Evolutionary conservation across 805 yeast genomes (phyloP), one percentile per base, ranked within the genome.

Genomic region (Starmera caribaea): DNA sequence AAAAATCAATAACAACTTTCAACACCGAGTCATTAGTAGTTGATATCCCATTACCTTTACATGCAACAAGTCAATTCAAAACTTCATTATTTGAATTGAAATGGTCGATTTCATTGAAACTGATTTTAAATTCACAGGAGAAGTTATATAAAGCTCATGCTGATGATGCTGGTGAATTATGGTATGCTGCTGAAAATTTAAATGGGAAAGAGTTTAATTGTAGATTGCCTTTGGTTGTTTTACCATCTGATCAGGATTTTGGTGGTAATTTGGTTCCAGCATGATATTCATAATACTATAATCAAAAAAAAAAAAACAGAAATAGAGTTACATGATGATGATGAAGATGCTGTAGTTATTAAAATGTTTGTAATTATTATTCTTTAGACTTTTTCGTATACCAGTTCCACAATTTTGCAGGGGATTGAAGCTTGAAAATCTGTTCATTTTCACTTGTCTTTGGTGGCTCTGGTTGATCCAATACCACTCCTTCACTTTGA

Each of bases 181-280:
- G 42, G 12, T 53, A 55, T 30, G 65, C 68, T 0, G 58, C 48
- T 30, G 63, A 63, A 27, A 46, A 45, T 16, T 24, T 68, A 11
- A 61, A 55, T 16, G 73, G 73, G 8, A 54, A 50, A 16, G 68
- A 61, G 24, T 66, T 74, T 42, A 52, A 57, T 9, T 68, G 73
- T 38, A 57, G 67, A 32, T 50, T 74, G 6, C 78, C 79, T 2
- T 31, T 74, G 1, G 53, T 58, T 17, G 61, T 74, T 2, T 45
- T 71, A 14, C 76, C 78, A 1, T 55, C 73, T 5, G 60, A 67
- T 30, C 60, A 63, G 33, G 70, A 66, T 44, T 65, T 70, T 44
- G 74, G 74, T 31, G 79, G 78, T 8, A 61, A 73, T 56, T 58
- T 59, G 35, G 34, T 38, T 34, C 46, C 26, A 12, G 11, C 16